Conservation (phyloP, 192 early-diverging fungal genomes). For the Podila epicladia region DNA sequence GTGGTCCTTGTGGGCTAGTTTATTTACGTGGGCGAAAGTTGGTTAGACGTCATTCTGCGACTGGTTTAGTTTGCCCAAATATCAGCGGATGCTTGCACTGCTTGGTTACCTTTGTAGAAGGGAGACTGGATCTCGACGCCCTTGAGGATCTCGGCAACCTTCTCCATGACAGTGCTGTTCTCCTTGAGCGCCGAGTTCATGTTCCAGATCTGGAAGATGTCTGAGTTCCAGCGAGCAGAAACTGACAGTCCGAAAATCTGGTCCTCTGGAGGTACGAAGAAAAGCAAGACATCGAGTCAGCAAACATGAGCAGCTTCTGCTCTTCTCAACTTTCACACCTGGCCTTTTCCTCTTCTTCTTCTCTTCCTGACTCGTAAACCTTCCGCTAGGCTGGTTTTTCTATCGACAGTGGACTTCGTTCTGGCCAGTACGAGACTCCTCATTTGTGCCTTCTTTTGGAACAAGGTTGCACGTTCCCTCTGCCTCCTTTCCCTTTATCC, state of each 20-base stretch:
- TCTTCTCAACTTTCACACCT: no score
- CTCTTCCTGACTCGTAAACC: no score
- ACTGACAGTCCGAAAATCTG: constrained; percentile 60
- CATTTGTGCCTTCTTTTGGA: no score
- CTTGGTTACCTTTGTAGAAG: constrained; percentile 57
- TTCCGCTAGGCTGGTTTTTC: no score
- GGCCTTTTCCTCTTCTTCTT: no score
- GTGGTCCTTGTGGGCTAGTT: constrained; percentile 53
- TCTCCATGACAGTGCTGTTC: constrained; percentile 51
- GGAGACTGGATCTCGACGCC: constrained; percentile 52
- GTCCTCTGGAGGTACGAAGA: constrained; percentile 27
- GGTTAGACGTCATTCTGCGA: no score
- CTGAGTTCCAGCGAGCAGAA: constrained; percentile 57
- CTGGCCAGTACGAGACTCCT: no score
- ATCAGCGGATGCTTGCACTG: neutral
- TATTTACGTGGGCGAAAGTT: neutral
- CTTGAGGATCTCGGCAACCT: constrained; percentile 45
- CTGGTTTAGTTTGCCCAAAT: neutral
- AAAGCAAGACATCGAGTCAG: no score
- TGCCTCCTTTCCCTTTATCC: no score
- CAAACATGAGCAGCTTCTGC: no score
- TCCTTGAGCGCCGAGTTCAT: constrained; percentile 48
- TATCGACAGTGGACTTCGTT: no score
- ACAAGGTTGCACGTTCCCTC: no score
- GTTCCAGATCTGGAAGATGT: constrained; percentile 63